Evolutionary conservation across 1,139 yeast genomes (phyloP), one percentile per base, ranked within the genome.

Genomic region (Torulaspora globosa): DNA sequence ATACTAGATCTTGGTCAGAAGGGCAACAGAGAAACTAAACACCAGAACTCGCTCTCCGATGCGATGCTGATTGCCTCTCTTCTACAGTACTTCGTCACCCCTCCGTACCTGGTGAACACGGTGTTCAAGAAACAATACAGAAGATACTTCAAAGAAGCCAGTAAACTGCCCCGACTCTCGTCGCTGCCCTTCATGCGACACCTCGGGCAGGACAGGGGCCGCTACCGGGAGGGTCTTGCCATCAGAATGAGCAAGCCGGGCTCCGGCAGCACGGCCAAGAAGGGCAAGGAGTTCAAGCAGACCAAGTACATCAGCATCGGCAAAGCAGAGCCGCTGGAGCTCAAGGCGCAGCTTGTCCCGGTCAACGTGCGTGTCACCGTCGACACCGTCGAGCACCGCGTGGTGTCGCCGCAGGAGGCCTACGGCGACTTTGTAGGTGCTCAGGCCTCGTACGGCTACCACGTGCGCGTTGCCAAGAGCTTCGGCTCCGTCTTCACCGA

Each of bases 251-350:
- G 65, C n/a, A 71, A 70, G 46, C 65, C 66, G 7, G 72, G 70
- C 15, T 69, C 70, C 12, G 47, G 36, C 29, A 45, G 44, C 10
- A 56, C 55, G 40, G 71, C 70, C 15, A 75, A 72, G 49, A 71
- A 79, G 45, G 58, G 67, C 29, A 74, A 76, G 57, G 79, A 79
- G 48, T 70, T 78, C 49, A 73, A 78, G 34, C 69, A 70, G 36
- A 87, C 96, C 8, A 81, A 80, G 54, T 85, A 73, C 59, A 84
- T 89, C 40, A 87, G 87, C 58, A 73, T 88, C 41, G 97, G 97
- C 1, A 75, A 72, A 42, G 68, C 71, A 1, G 68, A 75, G 46
- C 72, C 80, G 5, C 56, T 87, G 32, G 82, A 80, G 60, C 70
- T 89, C 48, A 70, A 66, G 15, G 71, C 75, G 3, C 79, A 78